These are phyloP conservation scores for Celoporthe dispersa DNA, from an alignment of 2,329 filamentous ascomycete species.

Conservation along the genomic window DNA sequence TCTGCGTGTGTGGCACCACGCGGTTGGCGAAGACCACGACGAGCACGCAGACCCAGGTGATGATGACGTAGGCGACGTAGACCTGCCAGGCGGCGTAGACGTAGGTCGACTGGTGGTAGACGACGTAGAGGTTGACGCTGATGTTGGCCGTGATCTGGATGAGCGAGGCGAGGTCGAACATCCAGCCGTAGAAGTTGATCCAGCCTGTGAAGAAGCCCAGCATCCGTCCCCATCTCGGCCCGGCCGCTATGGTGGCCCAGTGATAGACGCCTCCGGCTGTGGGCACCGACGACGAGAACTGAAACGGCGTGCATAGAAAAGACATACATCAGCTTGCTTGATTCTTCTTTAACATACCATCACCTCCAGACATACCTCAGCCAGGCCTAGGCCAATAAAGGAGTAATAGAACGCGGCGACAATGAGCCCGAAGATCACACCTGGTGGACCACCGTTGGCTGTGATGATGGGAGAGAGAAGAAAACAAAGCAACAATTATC, in stretches of 20 bases:
- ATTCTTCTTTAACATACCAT: not conserved
- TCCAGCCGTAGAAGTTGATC: conserved; percentile 64
- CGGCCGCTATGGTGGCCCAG: conserved; percentile 63
- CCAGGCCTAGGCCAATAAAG: conserved; percentile 47
- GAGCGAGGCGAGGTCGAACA: conserved; percentile 65
- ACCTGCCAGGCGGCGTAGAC: conserved; percentile 59
- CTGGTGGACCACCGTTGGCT: conserved; percentile 49
- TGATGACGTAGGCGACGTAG: conserved; percentile 60
- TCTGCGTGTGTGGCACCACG: conserved; percentile 56
- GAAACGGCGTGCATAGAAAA: conserved; percentile 27
- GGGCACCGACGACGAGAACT: conserved; percentile 65
- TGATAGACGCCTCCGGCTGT: conserved; percentile 65
- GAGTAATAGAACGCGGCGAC: conserved; percentile 49
- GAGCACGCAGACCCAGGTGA: conserved; percentile 56
- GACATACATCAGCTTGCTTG: no score
- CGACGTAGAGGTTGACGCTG: conserved; percentile 62
- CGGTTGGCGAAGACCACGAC: conserved; percentile 62
- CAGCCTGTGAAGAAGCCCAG: conserved; percentile 53
- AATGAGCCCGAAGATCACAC: conserved; percentile 48
- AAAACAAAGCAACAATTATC: not conserved
- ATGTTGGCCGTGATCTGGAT: conserved; percentile 63
- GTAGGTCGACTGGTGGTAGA: conserved; percentile 59
- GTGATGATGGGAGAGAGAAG: not conserved
- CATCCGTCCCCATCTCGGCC: conserved; percentile 56
- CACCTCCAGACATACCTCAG: conserved; percentile 40